Evolutionary conservation across 2,329 filamentous ascomycete genomes (phyloP).

Genomic region (Epichloe bromicola): DNA sequence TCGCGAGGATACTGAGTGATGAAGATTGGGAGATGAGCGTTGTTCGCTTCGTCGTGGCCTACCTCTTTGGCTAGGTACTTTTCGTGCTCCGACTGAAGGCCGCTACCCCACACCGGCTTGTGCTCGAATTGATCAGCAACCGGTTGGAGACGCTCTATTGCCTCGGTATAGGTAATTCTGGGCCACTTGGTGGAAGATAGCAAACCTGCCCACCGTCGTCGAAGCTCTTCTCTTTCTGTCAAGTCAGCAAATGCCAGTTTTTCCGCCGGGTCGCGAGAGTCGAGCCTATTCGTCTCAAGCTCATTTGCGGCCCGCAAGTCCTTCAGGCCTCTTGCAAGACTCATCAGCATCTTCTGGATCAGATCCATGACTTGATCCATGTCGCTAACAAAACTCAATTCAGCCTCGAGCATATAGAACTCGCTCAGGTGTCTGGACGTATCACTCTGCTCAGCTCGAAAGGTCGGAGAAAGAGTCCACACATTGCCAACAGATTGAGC

Average conservation of each 20-base stretch:
- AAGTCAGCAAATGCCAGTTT: slow-evolving; percentile 30
- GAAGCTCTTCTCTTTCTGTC: slow-evolving; percentile 34
- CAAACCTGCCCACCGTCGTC: slow-evolving; percentile 61
- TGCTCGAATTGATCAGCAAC: slow-evolving; percentile 53
- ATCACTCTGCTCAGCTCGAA: slow-evolving; percentile 85
- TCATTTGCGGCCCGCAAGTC: slow-evolving; percentile 31
- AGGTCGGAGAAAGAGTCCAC: slow-evolving; percentile 88
- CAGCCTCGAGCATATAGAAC: slow-evolving; percentile 97
- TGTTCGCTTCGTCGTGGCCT: slow-evolving; percentile 34
- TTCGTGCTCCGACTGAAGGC: slow-evolving; percentile 86
- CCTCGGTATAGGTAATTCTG: slow-evolving; percentile 70
- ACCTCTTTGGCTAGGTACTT: slow-evolving; percentile 64
- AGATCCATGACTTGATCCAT: slow-evolving; percentile 62
- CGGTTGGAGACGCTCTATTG: slow-evolving; percentile 53
- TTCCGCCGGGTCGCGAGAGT: slow-evolving; percentile 26
- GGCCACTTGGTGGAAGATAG: slow-evolving; percentile 48
- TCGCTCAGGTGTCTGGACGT: slow-evolving; percentile 90
- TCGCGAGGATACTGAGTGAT: slow-evolving; percentile 83
- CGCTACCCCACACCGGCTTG: slow-evolving; percentile 55
- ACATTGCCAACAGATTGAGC: slow-evolving; percentile 80
- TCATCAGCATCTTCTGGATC: slow-evolving; percentile 65
- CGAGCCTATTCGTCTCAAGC: slow-evolving; percentile 23
- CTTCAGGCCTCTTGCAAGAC: slow-evolving; percentile 28
- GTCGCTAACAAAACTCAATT: slow-evolving; percentile 64
- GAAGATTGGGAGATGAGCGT: slow-evolving; percentile 57